Evolutionary conservation across 495 filamentous ascomycete species (phyloP).

Genomic region (Pseudevernia furfuracea): DNA sequence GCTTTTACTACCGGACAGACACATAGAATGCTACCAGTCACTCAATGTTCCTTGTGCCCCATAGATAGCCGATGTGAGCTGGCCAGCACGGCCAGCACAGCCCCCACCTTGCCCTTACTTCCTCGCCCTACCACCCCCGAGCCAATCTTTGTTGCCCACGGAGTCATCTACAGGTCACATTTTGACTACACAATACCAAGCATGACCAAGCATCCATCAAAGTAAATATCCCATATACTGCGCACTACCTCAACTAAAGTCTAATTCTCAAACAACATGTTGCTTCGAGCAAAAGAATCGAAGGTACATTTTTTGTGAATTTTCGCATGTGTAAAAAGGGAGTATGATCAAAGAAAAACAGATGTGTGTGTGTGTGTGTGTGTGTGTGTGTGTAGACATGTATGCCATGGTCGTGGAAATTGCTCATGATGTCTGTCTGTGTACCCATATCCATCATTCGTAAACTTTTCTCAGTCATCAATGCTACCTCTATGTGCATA

Average conservation of each 20-base stretch:
- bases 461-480: not conserved
- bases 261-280: not conserved
- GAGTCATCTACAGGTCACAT: not conserved
- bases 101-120: too few relatives aligned
- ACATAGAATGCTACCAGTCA: conserved; percentile 1
- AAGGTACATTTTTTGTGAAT: not conserved
- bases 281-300: not conserved
- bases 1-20: not conserved
- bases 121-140: too few relatives aligned
- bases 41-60: not conserved
- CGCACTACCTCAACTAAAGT: not conserved
- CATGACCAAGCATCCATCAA: not conserved
- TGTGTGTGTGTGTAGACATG: too few relatives aligned
- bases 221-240: not conserved
- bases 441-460: not conserved
- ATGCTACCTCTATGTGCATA: not conserved
- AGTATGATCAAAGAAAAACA: not conserved
- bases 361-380: too few relatives aligned
- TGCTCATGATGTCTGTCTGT: not conserved
- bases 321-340: not conserved
- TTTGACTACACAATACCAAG: not conserved
- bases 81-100: too few relatives aligned
- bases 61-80: not conserved
- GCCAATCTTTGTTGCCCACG: too few relatives aligned
- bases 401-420: not conserved